These are phyloP conservation scores for Cyberlindnera euphorbiiphila DNA, from an alignment of 805 yeast species.

Conservation along the genomic window DNA sequence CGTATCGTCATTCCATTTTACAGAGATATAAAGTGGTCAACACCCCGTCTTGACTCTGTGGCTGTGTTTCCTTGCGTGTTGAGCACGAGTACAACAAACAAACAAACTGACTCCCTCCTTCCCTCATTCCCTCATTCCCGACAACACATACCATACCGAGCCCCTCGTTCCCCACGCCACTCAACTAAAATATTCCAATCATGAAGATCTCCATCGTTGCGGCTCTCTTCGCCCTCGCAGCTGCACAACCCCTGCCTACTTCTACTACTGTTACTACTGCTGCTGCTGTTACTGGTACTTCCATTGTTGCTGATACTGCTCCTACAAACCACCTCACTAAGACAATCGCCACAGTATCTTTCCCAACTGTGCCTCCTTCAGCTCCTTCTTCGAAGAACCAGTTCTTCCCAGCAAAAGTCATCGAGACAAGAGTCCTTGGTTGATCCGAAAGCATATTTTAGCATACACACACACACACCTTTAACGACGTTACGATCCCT, in stretches of 20 bases:
- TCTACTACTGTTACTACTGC: not conserved
- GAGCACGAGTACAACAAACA: too few relatives aligned
- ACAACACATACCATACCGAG: too few relatives aligned
- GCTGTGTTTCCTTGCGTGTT: too few relatives aligned
- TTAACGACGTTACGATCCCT: conserved; percentile 1
- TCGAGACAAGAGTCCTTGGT: conserved; percentile 15
- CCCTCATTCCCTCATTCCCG: too few relatives aligned
- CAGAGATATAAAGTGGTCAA: too few relatives aligned
- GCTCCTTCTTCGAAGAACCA: conserved; percentile 12
- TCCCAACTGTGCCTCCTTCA: conserved; percentile 11
- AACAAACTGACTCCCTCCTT: too few relatives aligned
- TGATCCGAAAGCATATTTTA: not conserved
- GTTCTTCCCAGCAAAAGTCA: conserved; percentile 17
- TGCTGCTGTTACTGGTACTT: not conserved
- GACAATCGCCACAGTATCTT: conserved; percentile 1
- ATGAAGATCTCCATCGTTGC: conserved; percentile 2
- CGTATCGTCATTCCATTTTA: too few relatives aligned
- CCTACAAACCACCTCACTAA: too few relatives aligned
- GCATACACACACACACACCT: too few relatives aligned
- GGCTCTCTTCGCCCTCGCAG: conserved; percentile 2
- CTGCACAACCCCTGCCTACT: conserved; percentile 6
- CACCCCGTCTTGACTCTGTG: too few relatives aligned
- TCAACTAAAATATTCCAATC: not conserved
- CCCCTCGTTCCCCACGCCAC: too few relatives aligned
- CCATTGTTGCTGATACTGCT: not conserved